Evolutionary conservation across 2,329 filamentous ascomycete species (phyloP).

Genomic region (Colletotrichum sp.): DNA sequence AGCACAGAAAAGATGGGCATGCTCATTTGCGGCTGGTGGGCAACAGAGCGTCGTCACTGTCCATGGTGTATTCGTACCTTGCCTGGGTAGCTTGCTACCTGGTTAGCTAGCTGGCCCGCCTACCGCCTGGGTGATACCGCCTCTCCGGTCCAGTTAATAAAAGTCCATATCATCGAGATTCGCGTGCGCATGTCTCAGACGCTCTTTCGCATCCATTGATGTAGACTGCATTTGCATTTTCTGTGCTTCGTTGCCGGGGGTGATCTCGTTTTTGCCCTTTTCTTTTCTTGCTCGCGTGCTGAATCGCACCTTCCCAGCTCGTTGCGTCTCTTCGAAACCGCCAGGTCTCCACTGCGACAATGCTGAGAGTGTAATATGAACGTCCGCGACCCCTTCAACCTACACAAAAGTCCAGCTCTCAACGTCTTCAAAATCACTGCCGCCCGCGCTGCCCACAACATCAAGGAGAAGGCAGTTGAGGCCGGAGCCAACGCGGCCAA

Average conservation of each 20-base stretch:
- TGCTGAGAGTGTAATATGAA: conserved; percentile 34
- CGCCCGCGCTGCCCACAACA: conserved; percentile 45
- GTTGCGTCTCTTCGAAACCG: conserved; percentile 14
- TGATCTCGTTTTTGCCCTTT: not conserved
- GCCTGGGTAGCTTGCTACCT: not conserved
- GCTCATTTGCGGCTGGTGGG: not conserved
- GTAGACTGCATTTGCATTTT: not conserved
- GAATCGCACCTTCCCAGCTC: conserved; percentile 5
- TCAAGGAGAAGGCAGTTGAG: conserved; percentile 53
- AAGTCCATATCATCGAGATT: conserved; percentile 20
- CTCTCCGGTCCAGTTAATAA: not conserved
- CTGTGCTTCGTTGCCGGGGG: not conserved
- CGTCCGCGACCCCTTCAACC: conserved; percentile 46
- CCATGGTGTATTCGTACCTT: not conserved
- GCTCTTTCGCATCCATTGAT: conserved; percentile 21
- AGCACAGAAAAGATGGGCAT: not conserved
- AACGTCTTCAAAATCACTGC: conserved; percentile 52
- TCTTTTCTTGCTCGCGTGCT: not conserved
- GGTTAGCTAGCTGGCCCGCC: not conserved
- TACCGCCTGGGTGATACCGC: not conserved
- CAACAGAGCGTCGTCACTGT: not conserved
- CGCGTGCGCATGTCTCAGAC: not conserved
- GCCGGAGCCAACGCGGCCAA: conserved; percentile 51
- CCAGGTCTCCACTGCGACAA: conserved; percentile 17
- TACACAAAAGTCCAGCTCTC: conserved; percentile 37